phyloP scores from a whole-genome alignment of 2,329 filamentous ascomycete genomes.

The Cytospora leucostoma region DNA sequence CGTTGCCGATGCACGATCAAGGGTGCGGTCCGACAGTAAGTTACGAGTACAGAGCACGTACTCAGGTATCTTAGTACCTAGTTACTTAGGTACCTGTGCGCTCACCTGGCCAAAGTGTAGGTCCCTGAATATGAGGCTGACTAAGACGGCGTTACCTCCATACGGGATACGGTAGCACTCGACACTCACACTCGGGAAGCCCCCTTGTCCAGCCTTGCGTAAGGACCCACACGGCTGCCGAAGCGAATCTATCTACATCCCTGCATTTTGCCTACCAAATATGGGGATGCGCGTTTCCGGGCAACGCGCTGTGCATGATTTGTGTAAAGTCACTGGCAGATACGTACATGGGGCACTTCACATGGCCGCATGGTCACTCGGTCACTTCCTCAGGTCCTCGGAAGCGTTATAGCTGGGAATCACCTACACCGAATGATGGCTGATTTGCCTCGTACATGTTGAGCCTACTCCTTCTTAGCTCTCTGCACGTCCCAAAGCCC shows the following conservation, averaged over 20 bases:
- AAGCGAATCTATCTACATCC: constrained; percentile 10
- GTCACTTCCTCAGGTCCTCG: not conserved
- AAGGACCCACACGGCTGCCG: constrained; percentile 11
- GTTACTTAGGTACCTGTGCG: not conserved
- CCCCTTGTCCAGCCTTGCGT: constrained; percentile 18
- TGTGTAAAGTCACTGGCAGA: not conserved
- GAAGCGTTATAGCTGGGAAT: not conserved
- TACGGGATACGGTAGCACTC: too few species aligned
- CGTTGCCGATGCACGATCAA: not conserved
- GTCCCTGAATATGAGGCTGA: not conserved
- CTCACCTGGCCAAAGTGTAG: too few species aligned
- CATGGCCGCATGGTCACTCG: not conserved
- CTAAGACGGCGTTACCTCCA: not conserved
- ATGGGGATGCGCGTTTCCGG: constrained; percentile 11
- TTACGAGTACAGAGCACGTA: not conserved
- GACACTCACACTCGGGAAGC: not conserved
- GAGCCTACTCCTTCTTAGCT: not conserved
- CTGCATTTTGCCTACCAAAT: constrained; percentile 14
- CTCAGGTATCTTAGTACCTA: not conserved
- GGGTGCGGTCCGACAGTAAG: not conserved
- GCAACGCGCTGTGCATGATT: constrained; percentile 6
- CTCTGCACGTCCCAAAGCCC: not conserved
- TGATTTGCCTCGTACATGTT: not conserved
- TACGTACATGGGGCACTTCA: not conserved
- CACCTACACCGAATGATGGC: not conserved